Evolutionary conservation across 2,329 filamentous ascomycete genomes (phyloP), one percentile per base, ranked within the genome.

Genomic region (Colletotrichum musae): DNA sequence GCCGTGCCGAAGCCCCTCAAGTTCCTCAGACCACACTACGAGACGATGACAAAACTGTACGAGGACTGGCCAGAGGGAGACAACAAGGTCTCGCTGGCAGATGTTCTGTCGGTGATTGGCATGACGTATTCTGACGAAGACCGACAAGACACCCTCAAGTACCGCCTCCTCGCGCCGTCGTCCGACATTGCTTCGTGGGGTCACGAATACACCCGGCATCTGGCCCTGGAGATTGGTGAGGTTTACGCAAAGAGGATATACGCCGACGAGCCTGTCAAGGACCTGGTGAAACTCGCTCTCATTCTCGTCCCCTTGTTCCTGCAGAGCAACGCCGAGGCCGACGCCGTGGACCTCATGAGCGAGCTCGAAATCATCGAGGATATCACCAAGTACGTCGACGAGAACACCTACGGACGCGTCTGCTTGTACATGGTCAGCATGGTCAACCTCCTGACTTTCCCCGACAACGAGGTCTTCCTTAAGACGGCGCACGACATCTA

Each of bases 111-210:
- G 15, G 96, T 99, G 57, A 93, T 99, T 74, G 96, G 95, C 71
- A 99, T 99, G 96, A 99, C 96, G 63, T 98, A 95, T 80, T 97
- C 95, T 57, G 95, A 98, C 78, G 96, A 98, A 82, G 94, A 97
- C 77, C 91, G 94, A 80, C 90, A 97, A 82, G 96, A 99, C 81
- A 98, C 96, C 58, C 89, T 99, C 76, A 98, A 97, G 83, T 99
- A 96, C 85, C 91, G 96, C 73, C 88, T 99, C 59, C 88, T 98
- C 70, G 92, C 95, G 43, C 94, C 95, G 36, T 93, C 94, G 47
- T 91, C 94, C 80, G 96, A 99, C 81, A 94, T 99, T 77, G 93
- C 92, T 66, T 97, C 95, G 6, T 99, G 96, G 96, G 96, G 96
- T 68, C 97, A 99, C 80, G 96, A 99, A 86, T 99, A 99, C 81